phyloP scores from a whole-genome alignment of 2,329 filamentous ascomycete species.

The Salinomyces thailandicus region DNA sequence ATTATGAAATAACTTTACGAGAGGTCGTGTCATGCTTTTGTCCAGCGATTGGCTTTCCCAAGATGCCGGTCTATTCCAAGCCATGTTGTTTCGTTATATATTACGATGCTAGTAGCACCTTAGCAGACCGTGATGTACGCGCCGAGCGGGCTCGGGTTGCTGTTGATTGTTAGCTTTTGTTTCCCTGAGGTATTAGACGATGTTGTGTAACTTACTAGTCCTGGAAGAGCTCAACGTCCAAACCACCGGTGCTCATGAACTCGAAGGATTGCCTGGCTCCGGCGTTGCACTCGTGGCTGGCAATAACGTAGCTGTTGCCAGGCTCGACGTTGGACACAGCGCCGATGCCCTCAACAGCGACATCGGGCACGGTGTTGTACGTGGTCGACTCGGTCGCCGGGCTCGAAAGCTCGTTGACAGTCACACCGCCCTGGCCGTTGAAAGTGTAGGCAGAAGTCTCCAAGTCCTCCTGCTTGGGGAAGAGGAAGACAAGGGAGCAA shows the following conservation, averaged over 20 bases:
- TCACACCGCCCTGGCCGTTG: conserved; percentile 23
- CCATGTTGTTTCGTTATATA: no score
- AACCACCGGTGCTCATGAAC: conserved; percentile 10
- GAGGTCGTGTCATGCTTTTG: no score
- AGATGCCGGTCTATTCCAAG: background rate
- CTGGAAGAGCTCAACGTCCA: conserved; percentile 10
- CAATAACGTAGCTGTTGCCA: conserved; percentile 11
- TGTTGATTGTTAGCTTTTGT: conserved; percentile 7
- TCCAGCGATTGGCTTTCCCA: background rate
- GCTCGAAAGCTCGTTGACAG: conserved; percentile 31
- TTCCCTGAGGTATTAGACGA: conserved; percentile 12
- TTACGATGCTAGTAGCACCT: no score
- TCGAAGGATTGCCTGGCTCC: conserved; percentile 7
- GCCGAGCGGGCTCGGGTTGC: conserved; percentile 16
- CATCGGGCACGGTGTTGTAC: conserved; percentile 43
- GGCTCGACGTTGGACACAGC: conserved; percentile 5
- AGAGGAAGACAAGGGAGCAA: conserved; percentile 56
- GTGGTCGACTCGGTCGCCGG: conserved; percentile 42
- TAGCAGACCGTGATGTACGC: conserved; percentile 21
- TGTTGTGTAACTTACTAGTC: conserved; percentile 3
- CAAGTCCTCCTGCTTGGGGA: conserved; percentile 48
- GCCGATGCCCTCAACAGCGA: conserved; percentile 28
- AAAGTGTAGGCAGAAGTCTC: conserved; percentile 50
- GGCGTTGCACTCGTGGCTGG: conserved; percentile 9
- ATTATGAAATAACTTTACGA: no score